These are phyloP conservation scores for Zopfochytrium polystomum DNA, from an alignment of 371 early-diverging fungal species.

Conservation along the genomic window DNA sequence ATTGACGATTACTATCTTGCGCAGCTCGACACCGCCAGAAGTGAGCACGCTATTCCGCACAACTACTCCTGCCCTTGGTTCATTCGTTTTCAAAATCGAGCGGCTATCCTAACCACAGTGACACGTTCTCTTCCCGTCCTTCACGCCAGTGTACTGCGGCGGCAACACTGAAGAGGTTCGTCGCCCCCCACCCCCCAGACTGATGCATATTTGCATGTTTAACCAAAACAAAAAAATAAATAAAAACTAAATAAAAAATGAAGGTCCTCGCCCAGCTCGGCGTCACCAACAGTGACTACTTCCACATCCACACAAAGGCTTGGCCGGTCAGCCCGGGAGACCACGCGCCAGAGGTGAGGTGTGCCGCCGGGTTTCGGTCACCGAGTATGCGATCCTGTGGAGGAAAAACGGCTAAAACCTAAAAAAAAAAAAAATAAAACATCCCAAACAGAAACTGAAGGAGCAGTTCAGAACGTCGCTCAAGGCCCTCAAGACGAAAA, in stretches of 20 bases:
- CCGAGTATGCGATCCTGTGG: background rate
- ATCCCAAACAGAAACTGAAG: slow-evolving; percentile 32
- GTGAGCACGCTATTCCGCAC: too few relatives aligned
- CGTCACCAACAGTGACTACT: slow-evolving; percentile 24
- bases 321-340: slow-evolving; percentile 55
- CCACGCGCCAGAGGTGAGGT: slow-evolving; percentile 47
- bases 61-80: too few relatives aligned
- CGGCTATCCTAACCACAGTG: too few relatives aligned
- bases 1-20: too few relatives aligned
- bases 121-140: too few relatives aligned
- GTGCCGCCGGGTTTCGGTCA: background rate
- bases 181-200: too few relatives aligned
- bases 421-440: too few relatives aligned
- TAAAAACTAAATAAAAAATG: too few relatives aligned
- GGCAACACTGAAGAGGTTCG: slow-evolving; percentile 56
- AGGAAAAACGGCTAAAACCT: too few relatives aligned
- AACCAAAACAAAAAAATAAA: too few relatives aligned
- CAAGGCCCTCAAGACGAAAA: slow-evolving; percentile 25
- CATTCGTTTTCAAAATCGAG: too few relatives aligned
- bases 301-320: slow-evolving; percentile 55
- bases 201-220: too few relatives aligned
- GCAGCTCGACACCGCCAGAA: slow-evolving; percentile 50
- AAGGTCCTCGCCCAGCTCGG: slow-evolving; percentile 27
- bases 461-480: slow-evolving; percentile 38
- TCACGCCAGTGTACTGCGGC: slow-evolving; percentile 48